Base-by-base conservation (phyloP, 371 early-diverging fungal genomes). In the Quaeritorhiza haematococci region DNA sequence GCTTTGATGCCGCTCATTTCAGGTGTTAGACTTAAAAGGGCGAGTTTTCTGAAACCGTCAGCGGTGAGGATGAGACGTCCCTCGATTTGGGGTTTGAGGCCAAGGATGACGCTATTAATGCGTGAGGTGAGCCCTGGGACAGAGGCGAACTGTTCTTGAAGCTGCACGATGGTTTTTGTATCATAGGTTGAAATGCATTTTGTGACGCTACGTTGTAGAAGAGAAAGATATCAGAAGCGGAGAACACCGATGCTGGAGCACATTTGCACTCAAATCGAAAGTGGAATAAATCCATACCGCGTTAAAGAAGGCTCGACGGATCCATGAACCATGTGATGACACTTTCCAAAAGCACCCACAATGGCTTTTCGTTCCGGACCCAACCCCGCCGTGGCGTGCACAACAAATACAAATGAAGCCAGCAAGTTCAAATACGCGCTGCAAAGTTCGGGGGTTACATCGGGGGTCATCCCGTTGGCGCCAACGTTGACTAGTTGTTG, bases 1-100 rank as follows among this genome's bases (percentile, higher is more conserved):
- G 63, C 63, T 42, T 63, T 63, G 26, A 63, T 54, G 10, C 63
- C 63, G 42, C 54, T 53, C 58, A 57, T 57, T 30, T 63, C 63
- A 1, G 63, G 63, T 19, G 58, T 63, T 53, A 63, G 32, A 46
- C 58, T 58, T 28, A 63, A 51, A 19, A 49, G 35, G 21, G 58
- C 63, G 50, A 54, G 44, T 49, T 57, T 63, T 3, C 63, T 51
- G 26, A 63, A 58, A n/a, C 26, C 43, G 32, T 63, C 63, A 3
- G 63, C 63, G 1, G 53, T 48, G 27, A 53, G 24, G 49, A 47
- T 47, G n/a, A 63, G 51, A 24, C 62, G 49, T 17, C 24, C 17
- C 13, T 57, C 58, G 17, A 63, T 35, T 24, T 63, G 53, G 29
- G 47, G 35, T 44, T 63, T 63, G 42, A 63, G 43, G 21, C 55